Evolutionary conservation across 768 basidiomycete genomes (phyloP).

Genomic region (Coprinellus micaceus): DNA sequence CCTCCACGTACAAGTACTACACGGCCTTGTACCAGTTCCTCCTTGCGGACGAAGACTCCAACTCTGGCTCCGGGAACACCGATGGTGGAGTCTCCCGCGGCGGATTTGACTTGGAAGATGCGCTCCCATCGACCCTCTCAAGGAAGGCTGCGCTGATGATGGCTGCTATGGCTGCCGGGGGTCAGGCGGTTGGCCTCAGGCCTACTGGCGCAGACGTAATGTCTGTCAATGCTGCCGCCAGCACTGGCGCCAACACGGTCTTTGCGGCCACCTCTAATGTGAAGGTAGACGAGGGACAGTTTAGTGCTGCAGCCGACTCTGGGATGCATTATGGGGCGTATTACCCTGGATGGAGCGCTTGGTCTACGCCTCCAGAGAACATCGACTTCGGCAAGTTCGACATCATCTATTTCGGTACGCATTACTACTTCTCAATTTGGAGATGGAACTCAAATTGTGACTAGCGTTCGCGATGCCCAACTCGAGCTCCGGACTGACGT

Average conservation of each 20-base stretch:
- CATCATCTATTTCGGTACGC: constrained; percentile 59
- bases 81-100: background rate
- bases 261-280: background rate
- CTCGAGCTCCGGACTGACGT: constrained; percentile 48
- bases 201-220: constrained; percentile 8
- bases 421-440: background rate
- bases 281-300: background rate
- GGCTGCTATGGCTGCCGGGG: constrained; percentile 1
- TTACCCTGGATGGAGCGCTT: constrained; percentile 50
- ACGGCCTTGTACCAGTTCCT: constrained; percentile 33
- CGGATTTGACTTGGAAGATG: constrained; percentile 30
- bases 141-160: constrained; percentile 13
- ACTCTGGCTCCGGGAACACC: background rate
- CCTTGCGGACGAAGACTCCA: constrained; percentile 5
- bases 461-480: constrained; percentile 70
- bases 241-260: background rate
- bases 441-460: background rate
- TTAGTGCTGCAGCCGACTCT: background rate
- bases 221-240: background rate
- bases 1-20: constrained; percentile 26
- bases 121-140: constrained; percentile 25
- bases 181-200: background rate
- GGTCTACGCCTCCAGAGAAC: constrained; percentile 47
- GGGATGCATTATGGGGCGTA: constrained; percentile 40
- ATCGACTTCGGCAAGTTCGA: constrained; percentile 65